Percentiles rank a stretch among this genome's conserved stretches.
These are phyloP conservation scores for Erodium texanum DNA, from an alignment of 441 rosid genomes.

Conservation along the genomic window DNA sequence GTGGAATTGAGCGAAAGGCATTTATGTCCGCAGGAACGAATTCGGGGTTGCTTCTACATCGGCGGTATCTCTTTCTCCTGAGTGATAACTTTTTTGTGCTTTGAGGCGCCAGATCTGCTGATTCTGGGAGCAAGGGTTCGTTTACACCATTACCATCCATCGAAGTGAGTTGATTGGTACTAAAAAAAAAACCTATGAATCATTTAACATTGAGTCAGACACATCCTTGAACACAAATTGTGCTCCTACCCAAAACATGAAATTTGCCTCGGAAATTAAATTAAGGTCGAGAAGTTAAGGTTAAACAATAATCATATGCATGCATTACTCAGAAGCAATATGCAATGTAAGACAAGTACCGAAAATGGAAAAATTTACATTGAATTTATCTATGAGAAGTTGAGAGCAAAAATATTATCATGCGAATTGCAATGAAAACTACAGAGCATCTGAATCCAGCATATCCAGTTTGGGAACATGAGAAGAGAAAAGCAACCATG, in stretches of 20 bases:
- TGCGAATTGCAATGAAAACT: neutral
- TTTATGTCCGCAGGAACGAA: conserved; percentile 19
- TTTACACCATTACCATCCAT: conserved; percentile 41
- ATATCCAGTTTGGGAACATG: neutral
- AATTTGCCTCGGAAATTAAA: neutral
- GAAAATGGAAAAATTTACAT: neutral
- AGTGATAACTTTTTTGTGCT: conserved; percentile 19
- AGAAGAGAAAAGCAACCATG: neutral
- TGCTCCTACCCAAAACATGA: neutral
- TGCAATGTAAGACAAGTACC: neutral
- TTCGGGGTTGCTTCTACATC: conserved; percentile 64
- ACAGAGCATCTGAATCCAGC: neutral
- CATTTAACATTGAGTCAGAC: no score
- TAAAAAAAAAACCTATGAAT: conserved; percentile 16
- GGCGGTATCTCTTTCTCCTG: conserved; percentile 42
- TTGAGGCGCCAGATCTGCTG: conserved; percentile 22
- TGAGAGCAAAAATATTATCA: neutral
- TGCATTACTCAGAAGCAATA: neutral
- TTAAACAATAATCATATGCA: no score
- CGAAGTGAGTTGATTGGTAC: conserved; percentile 2
- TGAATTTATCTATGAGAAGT: neutral
- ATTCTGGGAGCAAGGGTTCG: conserved; percentile 34
- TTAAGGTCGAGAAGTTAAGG: no score
- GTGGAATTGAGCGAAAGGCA: conserved; percentile 21
- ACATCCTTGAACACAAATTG: neutral